Conservation (phyloP, 2,329 filamentous ascomycete species). For the Elsinoe necatrix region DNA sequence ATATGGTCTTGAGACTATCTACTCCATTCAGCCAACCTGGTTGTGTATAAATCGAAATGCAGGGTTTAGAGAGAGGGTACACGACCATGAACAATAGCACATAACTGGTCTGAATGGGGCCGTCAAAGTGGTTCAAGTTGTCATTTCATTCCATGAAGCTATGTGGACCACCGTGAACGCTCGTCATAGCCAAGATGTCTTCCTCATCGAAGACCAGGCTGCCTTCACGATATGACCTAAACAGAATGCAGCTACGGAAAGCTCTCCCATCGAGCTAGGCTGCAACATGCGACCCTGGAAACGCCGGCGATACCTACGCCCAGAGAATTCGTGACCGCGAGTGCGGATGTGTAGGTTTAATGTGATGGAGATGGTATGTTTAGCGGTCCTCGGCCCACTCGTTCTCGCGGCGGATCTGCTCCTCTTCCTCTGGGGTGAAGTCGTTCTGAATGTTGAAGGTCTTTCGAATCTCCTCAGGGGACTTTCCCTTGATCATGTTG, state of each 20-base stretch:
- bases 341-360: background rate
- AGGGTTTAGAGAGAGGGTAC: no score
- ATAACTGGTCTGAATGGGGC: background rate
- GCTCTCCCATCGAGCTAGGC: background rate
- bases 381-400: slow-evolving; percentile 40
- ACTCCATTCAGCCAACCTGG: no score
- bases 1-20: slow-evolving; percentile 5
- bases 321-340: background rate
- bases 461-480: slow-evolving; percentile 96
- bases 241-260: background rate
- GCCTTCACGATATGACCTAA: background rate
- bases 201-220: background rate
- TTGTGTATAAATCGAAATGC: background rate
- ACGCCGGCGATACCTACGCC: background rate
- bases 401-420: slow-evolving; percentile 64
- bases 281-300: background rate
- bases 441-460: slow-evolving; percentile 99
- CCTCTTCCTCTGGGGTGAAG: slow-evolving; percentile 97
- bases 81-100: background rate
- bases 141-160: background rate
- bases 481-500: slow-evolving; percentile 99
- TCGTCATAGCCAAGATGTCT: background rate
- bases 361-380: slow-evolving; percentile 6
- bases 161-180: background rate
- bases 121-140: background rate